These are phyloP conservation scores for Carallia pectinifolia DNA, from an alignment of 345 rosid genomes.

Conservation along the genomic window DNA sequence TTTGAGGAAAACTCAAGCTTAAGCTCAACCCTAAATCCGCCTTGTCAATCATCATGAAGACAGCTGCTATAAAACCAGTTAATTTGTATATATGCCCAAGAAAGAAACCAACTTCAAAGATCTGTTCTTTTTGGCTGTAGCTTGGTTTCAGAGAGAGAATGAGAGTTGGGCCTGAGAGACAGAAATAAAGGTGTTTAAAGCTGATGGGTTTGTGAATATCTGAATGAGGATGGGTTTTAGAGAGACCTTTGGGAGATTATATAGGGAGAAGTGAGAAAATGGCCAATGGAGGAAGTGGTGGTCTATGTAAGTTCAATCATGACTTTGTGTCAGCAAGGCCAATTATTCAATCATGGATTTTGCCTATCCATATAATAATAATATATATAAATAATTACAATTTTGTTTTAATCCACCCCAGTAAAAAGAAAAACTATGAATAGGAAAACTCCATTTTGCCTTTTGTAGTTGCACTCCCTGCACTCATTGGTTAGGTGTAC, in stretches of 20 bases:
- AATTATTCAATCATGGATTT: conserved; percentile 55
- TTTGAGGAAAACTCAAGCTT: conserved; percentile 60
- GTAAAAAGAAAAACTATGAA: background rate
- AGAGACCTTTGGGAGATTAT: conserved; percentile 30
- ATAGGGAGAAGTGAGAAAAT: conserved; percentile 32
- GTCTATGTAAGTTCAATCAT: conserved; percentile 48
- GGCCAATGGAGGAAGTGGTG: conserved; percentile 10
- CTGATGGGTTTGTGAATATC: background rate
- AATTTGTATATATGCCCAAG: background rate
- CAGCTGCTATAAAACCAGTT: background rate
- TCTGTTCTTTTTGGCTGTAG: background rate
- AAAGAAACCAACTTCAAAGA: background rate
- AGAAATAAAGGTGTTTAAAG: conserved; percentile 10
- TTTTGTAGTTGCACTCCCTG: background rate
- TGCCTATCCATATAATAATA: conserved; percentile 32
- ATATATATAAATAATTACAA: conserved; percentile 11
- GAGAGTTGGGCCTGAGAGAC: conserved; percentile 11
- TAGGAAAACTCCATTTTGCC: background rate
- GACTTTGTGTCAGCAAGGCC: conserved; percentile 50
- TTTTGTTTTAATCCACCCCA: background rate
- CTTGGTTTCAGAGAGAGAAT: background rate
- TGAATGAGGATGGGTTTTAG: background rate
- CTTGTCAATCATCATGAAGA: conserved; percentile 52
- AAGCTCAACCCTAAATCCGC: conserved; percentile 85
- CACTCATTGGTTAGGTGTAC: background rate